Evolutionary conservation across 306 rosid species (phyloP), one percentile per base, ranked within the genome.

Genomic region (Sicyos edulis): DNA sequence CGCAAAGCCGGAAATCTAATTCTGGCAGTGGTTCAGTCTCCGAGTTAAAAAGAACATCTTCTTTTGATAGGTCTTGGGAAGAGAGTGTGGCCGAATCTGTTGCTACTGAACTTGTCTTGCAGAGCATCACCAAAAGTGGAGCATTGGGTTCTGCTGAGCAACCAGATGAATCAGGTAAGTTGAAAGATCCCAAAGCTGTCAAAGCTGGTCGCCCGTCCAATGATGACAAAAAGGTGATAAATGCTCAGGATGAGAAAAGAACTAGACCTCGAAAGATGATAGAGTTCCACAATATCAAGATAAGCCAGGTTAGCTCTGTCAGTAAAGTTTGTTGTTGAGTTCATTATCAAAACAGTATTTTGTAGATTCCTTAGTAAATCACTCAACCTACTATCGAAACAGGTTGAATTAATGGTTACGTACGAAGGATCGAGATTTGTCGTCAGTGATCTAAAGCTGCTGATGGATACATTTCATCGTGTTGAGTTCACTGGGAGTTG

Each of bases 281-380:
- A 95, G 99, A 95, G 88, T 95, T 95, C 75, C 92, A 89, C 82
- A 86, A 89, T 82, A 91, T 95, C 83, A 95, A 89, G 88, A 95
- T 95, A 61, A 95, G 99, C 72, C 99, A 91, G 99, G 99, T 95
- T 61, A 61, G 88, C 84, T 50, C 52, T 32, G 55, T 81, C 76
- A 76, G 72, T 47, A 68, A 22, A 40, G 14, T 50, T 50, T 8
- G 21, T 69, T 6, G 24, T 69, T 14, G 56, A 67, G 20, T 47
- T 14, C 47, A 14, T 3, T 47, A 17, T 21, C 47, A 40, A 47
- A 20, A 67, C 72, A 54, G 42, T 17, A 58, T 68, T 54, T 17
- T 42, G 2, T 44, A 50, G 59, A 72, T 62, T 67, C 71, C 77
- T 54, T 58, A 15, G 61, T 77, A 37, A 40, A 6, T 40, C 40